Percentiles rank a stretch among this genome's conserved stretches.
Evolutionary conservation across 441 rosid species (phyloP).

Genomic region (Cnidoscolus chayamansa): DNA sequence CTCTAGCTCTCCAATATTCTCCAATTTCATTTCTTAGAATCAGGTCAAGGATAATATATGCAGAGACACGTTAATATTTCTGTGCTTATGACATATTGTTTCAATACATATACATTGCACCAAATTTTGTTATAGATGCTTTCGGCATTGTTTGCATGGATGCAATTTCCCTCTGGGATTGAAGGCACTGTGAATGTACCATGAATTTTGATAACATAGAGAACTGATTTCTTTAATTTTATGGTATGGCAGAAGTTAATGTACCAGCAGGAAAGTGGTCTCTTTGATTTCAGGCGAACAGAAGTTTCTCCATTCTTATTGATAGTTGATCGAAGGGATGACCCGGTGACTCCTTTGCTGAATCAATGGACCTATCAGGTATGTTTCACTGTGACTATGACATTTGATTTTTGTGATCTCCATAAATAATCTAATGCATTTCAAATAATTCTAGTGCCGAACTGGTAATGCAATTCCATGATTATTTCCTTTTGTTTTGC

Average conservation of each 20-base stretch:
- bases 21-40: conserved; percentile 6
- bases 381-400: conserved; percentile 21
- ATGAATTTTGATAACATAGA: not conserved
- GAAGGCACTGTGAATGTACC: not conserved
- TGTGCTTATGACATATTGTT: not conserved
- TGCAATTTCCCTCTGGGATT: not conserved
- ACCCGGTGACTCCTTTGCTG: conserved; percentile 85
- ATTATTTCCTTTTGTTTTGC: conserved; percentile 21
- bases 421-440: conserved; percentile 18
- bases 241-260: conserved; percentile 68
- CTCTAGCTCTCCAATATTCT: not conserved
- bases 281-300: conserved; percentile 84
- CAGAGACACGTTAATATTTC: not conserved
- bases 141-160: not conserved
- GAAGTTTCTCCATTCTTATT: conserved; percentile 81
- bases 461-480: conserved; percentile 25
- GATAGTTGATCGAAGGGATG: conserved; percentile 89
- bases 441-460: conserved; percentile 17
- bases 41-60: not conserved
- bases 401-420: conserved; percentile 10
- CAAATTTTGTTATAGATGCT: not conserved
- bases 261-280: conserved; percentile 96
- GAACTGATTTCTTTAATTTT: conserved; percentile 19
- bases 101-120: no score
- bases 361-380: conserved; percentile 98